A percentile compares a stretch with the other conserved stretches of the same genome.
Evolutionary conservation across 768 basidiomycete species (phyloP).

Genomic region (Lanmaoa pseudosensibilis): DNA sequence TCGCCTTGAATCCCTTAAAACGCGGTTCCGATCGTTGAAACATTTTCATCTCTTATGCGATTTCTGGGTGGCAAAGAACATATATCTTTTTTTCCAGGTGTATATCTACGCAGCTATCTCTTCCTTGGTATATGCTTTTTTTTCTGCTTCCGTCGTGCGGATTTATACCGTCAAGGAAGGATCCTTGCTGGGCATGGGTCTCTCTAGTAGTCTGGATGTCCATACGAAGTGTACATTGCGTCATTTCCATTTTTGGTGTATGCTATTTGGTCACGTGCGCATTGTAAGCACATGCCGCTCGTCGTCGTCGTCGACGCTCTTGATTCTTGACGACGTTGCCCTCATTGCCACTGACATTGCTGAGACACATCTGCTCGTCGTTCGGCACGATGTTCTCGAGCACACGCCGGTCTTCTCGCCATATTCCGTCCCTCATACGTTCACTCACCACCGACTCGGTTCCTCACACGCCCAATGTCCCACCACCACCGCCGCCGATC

Average conservation of each 20-base stretch:
- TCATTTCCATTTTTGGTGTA: background rate
- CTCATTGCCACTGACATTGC: slow-evolving; percentile 6
- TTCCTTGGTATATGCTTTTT: slow-evolving; percentile 1
- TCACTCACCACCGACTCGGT: slow-evolving; percentile 30
- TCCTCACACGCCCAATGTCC: slow-evolving; percentile 27
- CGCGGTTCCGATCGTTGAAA: slow-evolving; percentile 20
- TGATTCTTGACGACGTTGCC: background rate
- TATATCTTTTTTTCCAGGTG: slow-evolving; percentile 5
- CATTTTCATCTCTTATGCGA: slow-evolving; percentile 14
- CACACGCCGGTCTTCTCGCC: slow-evolving; percentile 14
- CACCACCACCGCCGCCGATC: slow-evolving; percentile 33
- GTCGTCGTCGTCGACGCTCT: background rate
- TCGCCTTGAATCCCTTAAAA: slow-evolving; percentile 11
- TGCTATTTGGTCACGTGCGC: slow-evolving; percentile 20
- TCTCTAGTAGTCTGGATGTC: slow-evolving; percentile 1
- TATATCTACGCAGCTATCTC: slow-evolving; percentile 15
- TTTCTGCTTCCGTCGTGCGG: slow-evolving; percentile 10
- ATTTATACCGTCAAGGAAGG: slow-evolving; percentile 8
- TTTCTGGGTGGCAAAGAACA: slow-evolving; percentile 17
- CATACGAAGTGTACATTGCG: slow-evolving; percentile 1
- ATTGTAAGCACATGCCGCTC: background rate
- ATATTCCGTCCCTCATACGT: slow-evolving; percentile 19
- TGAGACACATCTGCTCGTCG: slow-evolving; percentile 14
- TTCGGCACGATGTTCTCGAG: slow-evolving; percentile 26
- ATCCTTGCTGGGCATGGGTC: slow-evolving; percentile 18